Evolutionary conservation across 2,329 filamentous ascomycete species (phyloP).

Genomic region (Aspergillus flavus): DNA sequence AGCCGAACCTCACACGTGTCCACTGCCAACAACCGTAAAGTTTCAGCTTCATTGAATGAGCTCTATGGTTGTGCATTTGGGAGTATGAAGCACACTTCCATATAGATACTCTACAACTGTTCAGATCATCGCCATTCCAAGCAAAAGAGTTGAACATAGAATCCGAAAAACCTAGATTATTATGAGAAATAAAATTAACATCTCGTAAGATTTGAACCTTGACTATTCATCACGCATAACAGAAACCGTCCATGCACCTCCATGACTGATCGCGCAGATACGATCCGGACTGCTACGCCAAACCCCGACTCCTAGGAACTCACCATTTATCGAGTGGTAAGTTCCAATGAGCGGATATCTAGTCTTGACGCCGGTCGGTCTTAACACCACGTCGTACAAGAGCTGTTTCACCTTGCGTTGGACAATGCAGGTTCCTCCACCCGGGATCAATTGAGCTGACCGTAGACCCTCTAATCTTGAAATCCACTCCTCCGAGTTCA

Average conservation of each 20-base stretch:
- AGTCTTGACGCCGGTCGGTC: neutral
- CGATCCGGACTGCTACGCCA: constrained; percentile 28
- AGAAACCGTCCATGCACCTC: constrained; percentile 20
- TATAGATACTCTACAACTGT: neutral
- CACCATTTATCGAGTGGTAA: constrained; percentile 27
- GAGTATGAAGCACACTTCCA: neutral
- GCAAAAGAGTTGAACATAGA: neutral
- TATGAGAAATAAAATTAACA: neutral
- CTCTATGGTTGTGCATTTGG: neutral
- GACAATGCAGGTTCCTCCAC: neutral
- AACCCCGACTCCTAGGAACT: constrained; percentile 27
- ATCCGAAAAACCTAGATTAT: neutral
- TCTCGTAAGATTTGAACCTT: neutral
- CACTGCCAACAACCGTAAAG: neutral
- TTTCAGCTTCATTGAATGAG: neutral
- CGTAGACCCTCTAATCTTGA: constrained; percentile 1
- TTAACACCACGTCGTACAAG: constrained; percentile 1
- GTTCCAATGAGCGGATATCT: constrained; percentile 27
- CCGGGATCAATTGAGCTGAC: neutral
- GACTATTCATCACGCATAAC: constrained; percentile 4
- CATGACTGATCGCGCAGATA: constrained; percentile 18
- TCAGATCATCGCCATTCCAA: too few relatives aligned
- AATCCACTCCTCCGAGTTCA: constrained; percentile 7
- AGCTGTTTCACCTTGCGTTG: constrained; percentile 1
- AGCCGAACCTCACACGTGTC: neutral